phyloP scores from a whole-genome alignment of 164 flowering plant species.

The Brasenia schreberi region DNA sequence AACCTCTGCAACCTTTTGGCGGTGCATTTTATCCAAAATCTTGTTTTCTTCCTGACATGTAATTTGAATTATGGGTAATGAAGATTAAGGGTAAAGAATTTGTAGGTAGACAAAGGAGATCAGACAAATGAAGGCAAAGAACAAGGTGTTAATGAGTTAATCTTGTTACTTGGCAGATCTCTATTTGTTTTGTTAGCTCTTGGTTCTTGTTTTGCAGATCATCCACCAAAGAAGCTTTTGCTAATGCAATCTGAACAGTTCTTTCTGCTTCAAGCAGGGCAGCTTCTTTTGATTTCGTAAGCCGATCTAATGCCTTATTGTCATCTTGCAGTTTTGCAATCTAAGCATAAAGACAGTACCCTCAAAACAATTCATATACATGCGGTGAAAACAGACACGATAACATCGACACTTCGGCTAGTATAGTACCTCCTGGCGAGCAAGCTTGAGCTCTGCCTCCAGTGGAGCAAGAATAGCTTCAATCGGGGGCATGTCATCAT shows the following conservation, averaged over 20 bases:
- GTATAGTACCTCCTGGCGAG: conserved; percentile 52
- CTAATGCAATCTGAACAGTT: conserved; percentile 65
- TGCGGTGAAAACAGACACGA: not conserved
- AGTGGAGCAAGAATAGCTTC: conserved; percentile 85
- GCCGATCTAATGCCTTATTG: conserved; percentile 75
- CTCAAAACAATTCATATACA: not conserved
- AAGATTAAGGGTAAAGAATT: not conserved
- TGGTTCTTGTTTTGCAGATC: conserved; percentile 85
- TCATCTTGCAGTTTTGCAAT: conserved; percentile 81
- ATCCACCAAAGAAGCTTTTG: conserved; percentile 90
- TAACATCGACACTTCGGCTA: not conserved
- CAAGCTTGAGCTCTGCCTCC: conserved; percentile 81
- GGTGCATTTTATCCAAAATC: conserved; percentile 73
- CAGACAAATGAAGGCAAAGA: not conserved
- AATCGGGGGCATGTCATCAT: conserved; percentile 92
- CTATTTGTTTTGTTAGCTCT: conserved; percentile 81
- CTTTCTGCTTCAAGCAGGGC: conserved; percentile 81
- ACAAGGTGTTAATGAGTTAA: not conserved
- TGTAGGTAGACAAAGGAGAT: not conserved
- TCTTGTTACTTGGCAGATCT: conserved; percentile 63
- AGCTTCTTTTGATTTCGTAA: conserved; percentile 84
- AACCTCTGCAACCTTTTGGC: conserved; percentile 85
- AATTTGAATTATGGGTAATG: no score
- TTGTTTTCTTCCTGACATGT: conserved; percentile 65
- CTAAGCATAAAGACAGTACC: conserved; percentile 19